Base-by-base conservation (phyloP, 257 asterid genomes). In the Nicotiana attenuata region DNA sequence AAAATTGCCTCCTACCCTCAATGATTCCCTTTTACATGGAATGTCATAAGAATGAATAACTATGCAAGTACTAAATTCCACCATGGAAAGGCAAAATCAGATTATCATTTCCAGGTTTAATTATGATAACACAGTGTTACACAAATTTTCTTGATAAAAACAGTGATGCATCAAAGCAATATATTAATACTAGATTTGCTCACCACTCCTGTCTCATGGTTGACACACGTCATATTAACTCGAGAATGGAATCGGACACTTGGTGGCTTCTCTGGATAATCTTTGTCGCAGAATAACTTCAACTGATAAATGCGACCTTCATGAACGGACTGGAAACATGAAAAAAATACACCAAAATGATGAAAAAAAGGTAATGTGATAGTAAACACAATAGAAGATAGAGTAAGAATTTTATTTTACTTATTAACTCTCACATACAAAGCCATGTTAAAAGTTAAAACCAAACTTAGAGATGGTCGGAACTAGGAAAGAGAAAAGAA, bases 211-310 rank as follows among this genome's bases (percentile, higher is more conserved):
- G 92, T 89, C 83, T 92, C 97, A 83, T 88, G 95, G 88, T 91
- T 94, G 82, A 94, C 94, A 56, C 95, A 91, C 20, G 91, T 88
- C 95, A 94, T 90, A 94, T 92, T 91, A 77, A 92, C 65, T 77
- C 97, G 95, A 35, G 98, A 92, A 84, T 94, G 97, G 81, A 94
- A 94, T 47, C 98, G 97, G 22, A 91, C 98, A 83, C 81, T 87
- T 41, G 98, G 98, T 52, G 98, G 98, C 95, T 94, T 94, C 89
- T 94, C 98, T 9, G 98, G 98, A 65, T 94, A 94, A 87, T 94
- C 98, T 89, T 94, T 94, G 92, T 94, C 98, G 10, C 98, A 94
- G 83, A 93, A 93, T 80, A 93, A 87, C 90, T 93, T 93, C 88
- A 93, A 84, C 88, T 93, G 98, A 84, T 93, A 93, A 59, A 93